phyloP scores from a whole-genome alignment of 148 eudicot genomes.

The Rhododendron ovatum region DNA sequence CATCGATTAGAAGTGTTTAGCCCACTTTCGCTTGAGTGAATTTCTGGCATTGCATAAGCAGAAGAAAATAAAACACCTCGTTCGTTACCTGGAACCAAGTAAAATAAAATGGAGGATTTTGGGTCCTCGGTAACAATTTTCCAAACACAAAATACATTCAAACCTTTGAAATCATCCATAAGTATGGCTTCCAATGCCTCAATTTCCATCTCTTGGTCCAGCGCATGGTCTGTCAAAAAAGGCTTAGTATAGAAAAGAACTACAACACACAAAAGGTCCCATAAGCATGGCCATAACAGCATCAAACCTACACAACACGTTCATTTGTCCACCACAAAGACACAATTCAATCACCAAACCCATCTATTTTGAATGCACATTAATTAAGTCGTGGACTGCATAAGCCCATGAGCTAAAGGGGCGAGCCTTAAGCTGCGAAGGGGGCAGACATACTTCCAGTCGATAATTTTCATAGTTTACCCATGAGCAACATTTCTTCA shows the following conservation, averaged over 20 bases:
- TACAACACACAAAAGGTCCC: neutral
- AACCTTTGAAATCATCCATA: conserved; percentile 81
- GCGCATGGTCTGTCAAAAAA: conserved; percentile 52
- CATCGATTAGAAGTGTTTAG: conserved; percentile 81
- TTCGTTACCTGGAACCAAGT: neutral
- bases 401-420: neutral
- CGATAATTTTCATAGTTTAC: neutral
- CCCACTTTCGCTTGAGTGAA: conserved; percentile 91
- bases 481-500: neutral
- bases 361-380: neutral
- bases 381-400: neutral
- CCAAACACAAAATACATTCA: neutral
- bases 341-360: neutral
- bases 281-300: neutral
- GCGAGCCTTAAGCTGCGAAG: neutral
- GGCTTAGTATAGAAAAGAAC: neutral
- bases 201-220: conserved; percentile 93
- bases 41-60: conserved; percentile 50
- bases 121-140: neutral
- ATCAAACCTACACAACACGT: neutral
- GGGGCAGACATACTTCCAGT: neutral
- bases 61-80: neutral
- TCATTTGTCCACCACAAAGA: neutral
- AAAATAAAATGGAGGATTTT: neutral
- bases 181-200: conserved; percentile 92